Conservation (phyloP, 1,139 yeast species). For the Blastobotrys proliferans region DNA sequence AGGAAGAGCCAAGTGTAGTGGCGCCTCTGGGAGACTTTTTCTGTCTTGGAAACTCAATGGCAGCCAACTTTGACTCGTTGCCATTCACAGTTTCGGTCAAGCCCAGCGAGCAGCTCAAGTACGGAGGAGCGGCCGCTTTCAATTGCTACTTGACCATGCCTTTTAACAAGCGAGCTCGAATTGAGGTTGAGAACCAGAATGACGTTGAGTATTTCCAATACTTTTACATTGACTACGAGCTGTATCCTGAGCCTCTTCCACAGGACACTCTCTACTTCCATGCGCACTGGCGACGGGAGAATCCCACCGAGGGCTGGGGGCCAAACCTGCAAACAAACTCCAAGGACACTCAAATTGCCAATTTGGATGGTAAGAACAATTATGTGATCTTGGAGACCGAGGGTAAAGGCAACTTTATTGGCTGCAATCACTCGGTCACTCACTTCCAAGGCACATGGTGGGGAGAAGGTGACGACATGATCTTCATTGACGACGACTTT, state of each 20-base stretch:
- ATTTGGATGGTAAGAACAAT: conserved; percentile 6
- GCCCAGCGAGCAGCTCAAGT: too few relatives aligned
- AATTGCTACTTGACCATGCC: too few relatives aligned
- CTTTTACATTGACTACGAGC: too few relatives aligned
- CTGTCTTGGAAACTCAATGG: conserved; percentile 8
- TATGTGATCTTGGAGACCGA: conserved; percentile 11
- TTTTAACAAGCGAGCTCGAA: too few relatives aligned
- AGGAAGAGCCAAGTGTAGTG: conserved; percentile 7
- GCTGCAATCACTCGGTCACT: conserved; percentile 8
- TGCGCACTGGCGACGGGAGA: conserved; percentile 10
- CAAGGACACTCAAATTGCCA: conserved; percentile 6
- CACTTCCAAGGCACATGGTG: conserved; percentile 12
- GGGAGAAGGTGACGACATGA: conserved; percentile 12
- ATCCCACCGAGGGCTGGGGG: conserved; percentile 11
- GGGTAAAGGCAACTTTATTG: conserved; percentile 8
- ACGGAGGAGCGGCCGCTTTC: too few relatives aligned
- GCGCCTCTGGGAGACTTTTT: conserved; percentile 11
- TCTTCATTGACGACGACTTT: conserved; percentile 7
- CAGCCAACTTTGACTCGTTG: too few relatives aligned
- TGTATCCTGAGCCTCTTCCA: too few relatives aligned
- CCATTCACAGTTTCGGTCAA: too few relatives aligned
- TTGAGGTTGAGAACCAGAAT: too few relatives aligned
- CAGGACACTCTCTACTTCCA: conserved; percentile 9
- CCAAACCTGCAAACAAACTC: conserved; percentile 10
- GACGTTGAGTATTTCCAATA: too few relatives aligned